Evolutionary conservation across 2,329 filamentous ascomycete genomes (phyloP).

Genomic region (Pyricularia sp.): DNA sequence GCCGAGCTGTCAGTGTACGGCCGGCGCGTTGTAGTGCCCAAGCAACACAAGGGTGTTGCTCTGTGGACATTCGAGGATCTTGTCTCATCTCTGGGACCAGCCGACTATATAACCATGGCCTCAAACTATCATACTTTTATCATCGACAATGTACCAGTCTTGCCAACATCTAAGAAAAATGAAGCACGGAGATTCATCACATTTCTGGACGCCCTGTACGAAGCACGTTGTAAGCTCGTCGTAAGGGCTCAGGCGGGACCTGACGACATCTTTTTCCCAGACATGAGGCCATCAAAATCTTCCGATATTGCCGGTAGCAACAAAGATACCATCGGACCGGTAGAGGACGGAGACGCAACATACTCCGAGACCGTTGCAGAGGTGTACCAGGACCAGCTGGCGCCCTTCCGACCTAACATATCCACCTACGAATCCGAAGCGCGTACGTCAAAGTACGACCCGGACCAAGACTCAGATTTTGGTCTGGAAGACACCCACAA

Average conservation of each 20-base stretch:
- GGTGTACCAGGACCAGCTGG: constrained; percentile 62
- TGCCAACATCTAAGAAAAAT: constrained; percentile 64
- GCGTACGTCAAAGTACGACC: constrained; percentile 38
- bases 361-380: constrained; percentile 32
- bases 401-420: constrained; percentile 72
- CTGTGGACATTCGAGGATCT: constrained; percentile 61
- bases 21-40: constrained; percentile 49
- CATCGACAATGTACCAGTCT: constrained; percentile 57
- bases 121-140: constrained; percentile 74
- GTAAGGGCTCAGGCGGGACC: constrained; percentile 59
- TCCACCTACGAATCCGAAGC: constrained; percentile 46
- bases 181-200: constrained; percentile 76
- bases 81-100: constrained; percentile 62
- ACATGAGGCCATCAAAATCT: constrained; percentile 19
- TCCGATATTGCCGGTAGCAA: not conserved
- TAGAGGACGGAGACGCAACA: constrained; percentile 25
- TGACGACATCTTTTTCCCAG: constrained; percentile 71
- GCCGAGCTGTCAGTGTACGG: constrained; percentile 49
- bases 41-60: constrained; percentile 45
- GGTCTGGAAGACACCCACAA: constrained; percentile 21
- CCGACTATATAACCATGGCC: constrained; percentile 75
- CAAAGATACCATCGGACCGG: constrained; percentile 1
- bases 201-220: constrained; percentile 70
- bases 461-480: constrained; percentile 49
- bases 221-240: constrained; percentile 69